Conservation (phyloP, 1,284 basidiomycete species). For the Thelephora terrestris region DNA sequence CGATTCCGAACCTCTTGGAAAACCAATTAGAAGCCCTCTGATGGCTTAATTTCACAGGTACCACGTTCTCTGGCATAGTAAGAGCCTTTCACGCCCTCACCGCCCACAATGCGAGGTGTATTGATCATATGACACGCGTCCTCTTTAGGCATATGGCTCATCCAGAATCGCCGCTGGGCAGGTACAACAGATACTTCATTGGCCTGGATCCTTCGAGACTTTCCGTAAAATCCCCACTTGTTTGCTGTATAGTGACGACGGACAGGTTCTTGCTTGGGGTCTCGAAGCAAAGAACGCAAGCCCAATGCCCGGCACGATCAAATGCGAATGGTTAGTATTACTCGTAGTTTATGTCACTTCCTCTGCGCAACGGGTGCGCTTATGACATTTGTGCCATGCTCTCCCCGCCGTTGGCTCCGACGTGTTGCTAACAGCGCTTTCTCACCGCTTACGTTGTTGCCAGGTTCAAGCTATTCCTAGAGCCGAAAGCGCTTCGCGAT, state of each 20-base stretch:
- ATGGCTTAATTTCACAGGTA: constrained; percentile 34
- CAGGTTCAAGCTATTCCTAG: constrained; percentile 74
- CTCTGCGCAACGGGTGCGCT: too few species aligned
- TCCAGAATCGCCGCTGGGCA: constrained; percentile 68
- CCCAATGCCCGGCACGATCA: constrained; percentile 51
- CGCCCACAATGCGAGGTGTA: background rate
- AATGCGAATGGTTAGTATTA: constrained; percentile 52
- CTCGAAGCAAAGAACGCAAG: constrained; percentile 70
- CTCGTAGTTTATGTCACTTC: too few species aligned
- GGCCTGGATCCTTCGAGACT: constrained; percentile 71
- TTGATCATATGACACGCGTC: background rate
- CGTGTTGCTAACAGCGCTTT: background rate
- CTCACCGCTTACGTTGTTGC: background rate
- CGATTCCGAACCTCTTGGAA: too few species aligned
- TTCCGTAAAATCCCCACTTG: constrained; percentile 78
- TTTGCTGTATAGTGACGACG: constrained; percentile 60
- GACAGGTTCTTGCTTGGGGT: constrained; percentile 67
- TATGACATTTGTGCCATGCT: too few species aligned
- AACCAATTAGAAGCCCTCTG: constrained; percentile 4
- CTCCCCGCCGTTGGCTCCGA: too few species aligned
- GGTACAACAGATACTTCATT: constrained; percentile 69
- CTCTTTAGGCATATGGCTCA: constrained; percentile 59
- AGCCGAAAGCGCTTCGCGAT: constrained; percentile 66
- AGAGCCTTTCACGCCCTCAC: constrained; percentile 17
- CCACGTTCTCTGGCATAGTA: constrained; percentile 76